A percentile compares a stretch with the other conserved stretches of the same genome.
phyloP scores from a whole-genome alignment of 2,329 filamentous ascomycete species.

The Proliferodiscus dingleyae region DNA sequence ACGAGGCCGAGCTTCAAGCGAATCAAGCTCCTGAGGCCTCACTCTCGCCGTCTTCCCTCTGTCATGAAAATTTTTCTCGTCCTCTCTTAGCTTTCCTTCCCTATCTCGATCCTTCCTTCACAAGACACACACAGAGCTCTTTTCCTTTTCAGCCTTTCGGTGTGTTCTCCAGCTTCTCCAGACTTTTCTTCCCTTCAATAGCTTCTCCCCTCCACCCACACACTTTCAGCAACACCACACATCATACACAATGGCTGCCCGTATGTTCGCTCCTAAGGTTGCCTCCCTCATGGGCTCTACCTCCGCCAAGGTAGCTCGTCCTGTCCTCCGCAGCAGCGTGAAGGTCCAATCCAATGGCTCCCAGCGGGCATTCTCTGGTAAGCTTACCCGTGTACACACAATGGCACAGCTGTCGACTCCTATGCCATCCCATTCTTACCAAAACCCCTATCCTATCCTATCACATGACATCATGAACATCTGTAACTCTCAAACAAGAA shows the following conservation, averaged over 20 bases:
- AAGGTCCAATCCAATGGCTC: conserved; percentile 54
- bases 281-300: conserved; percentile 60
- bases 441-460: neutral
- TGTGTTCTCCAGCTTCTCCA: conserved; percentile 18
- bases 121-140: conserved; percentile 10
- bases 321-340: conserved; percentile 62
- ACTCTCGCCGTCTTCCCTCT: no score
- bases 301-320: conserved; percentile 70
- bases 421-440: conserved; percentile 30
- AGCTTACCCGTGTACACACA: conserved; percentile 32
- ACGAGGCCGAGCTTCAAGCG: conserved; percentile 9
- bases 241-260: conserved; percentile 72
- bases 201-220: conserved; percentile 17
- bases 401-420: neutral
- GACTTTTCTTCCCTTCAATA: conserved; percentile 12
- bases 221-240: conserved; percentile 10
- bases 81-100: conserved; percentile 14
- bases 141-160: conserved; percentile 3
- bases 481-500: no score
- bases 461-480: conserved; percentile 31
- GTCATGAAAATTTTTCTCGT: conserved; percentile 19
- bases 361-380: conserved; percentile 75
- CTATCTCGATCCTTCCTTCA: conserved; percentile 13
- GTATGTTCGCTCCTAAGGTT: conserved; percentile 73
- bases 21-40: conserved; percentile 7